Percentiles rank a stretch among this genome's conserved stretches.
These are phyloP conservation scores for Cystofilobasidium macerans DNA, from an alignment of 768 basidiomycete species.

Conservation along the genomic window DNA sequence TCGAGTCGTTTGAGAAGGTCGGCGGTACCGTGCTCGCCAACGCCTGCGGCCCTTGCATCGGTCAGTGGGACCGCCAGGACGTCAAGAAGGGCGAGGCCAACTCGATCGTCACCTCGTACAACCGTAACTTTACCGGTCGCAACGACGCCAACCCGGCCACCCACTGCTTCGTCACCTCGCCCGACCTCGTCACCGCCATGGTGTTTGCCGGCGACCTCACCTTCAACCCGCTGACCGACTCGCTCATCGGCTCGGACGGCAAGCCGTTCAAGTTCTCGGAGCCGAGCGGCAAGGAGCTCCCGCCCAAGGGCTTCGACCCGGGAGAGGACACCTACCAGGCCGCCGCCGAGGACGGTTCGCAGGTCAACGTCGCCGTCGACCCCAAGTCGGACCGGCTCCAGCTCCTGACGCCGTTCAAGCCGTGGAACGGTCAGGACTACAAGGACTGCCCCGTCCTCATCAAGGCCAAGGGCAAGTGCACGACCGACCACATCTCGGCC, in stretches of 20 bases:
- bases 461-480: slow-evolving; percentile 99
- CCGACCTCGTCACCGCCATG: slow-evolving; percentile 79
- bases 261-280: slow-evolving; percentile 95
- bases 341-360: slow-evolving; percentile 72
- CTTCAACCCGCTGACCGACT: slow-evolving; percentile 93
- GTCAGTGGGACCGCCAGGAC: slow-evolving; percentile 96
- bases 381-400: slow-evolving; percentile 83
- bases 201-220: slow-evolving; percentile 84
- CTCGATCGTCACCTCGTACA: slow-evolving; percentile 99
- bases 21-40: slow-evolving; percentile 94
- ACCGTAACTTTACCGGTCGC: slow-evolving; percentile 99
- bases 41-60: slow-evolving; percentile 98
- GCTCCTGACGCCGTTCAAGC: slow-evolving; percentile 72
- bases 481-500: slow-evolving; percentile 32
- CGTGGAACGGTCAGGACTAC: slow-evolving; percentile 90
- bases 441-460: slow-evolving; percentile 82
- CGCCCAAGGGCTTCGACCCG: slow-evolving; percentile 88
- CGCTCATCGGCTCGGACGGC: slow-evolving; percentile 77
- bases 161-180: slow-evolving; percentile 47
- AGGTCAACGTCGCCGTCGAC: slow-evolving; percentile 74
- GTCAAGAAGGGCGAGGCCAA: slow-evolving; percentile 94
- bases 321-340: slow-evolving; percentile 96
- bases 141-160: slow-evolving; percentile 99
- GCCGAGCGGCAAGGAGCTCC: slow-evolving; percentile 82
- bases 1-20: slow-evolving; percentile 69